These are phyloP conservation scores for Aspergillus tubingensis DNA, from an alignment of 2,329 filamentous ascomycete genomes.

Conservation along the genomic window DNA sequence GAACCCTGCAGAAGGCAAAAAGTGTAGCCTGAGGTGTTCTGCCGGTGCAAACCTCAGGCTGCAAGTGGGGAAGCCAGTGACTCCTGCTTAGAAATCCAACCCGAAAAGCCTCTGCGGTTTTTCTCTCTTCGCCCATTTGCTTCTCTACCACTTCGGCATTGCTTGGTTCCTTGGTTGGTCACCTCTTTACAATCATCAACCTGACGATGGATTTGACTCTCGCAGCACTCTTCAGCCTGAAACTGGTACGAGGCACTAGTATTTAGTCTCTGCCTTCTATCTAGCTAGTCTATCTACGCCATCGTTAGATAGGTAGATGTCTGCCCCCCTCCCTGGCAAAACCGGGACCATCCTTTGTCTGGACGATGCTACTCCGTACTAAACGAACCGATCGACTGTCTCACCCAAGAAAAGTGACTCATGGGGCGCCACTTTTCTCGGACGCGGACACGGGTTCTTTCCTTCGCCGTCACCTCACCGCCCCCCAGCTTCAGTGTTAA, in stretches of 20 bases:
- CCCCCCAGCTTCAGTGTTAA: not conserved
- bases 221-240: too few species aligned
- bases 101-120: not conserved
- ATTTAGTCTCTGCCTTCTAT: not conserved
- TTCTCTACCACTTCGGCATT: constrained; percentile 2
- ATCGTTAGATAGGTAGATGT: too few species aligned
- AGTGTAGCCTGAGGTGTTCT: too few species aligned
- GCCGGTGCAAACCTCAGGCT: not conserved
- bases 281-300: too few species aligned
- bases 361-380: too few species aligned
- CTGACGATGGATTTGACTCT: too few species aligned
- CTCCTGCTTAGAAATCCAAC: constrained; percentile 9
- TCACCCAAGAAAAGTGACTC: constrained; percentile 2
- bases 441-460: not conserved
- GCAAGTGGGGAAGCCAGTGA: not conserved
- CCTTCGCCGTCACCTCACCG: not conserved
- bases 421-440: constrained; percentile 2
- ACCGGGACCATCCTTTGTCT: too few species aligned
- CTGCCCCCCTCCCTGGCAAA: too few species aligned
- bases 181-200: too few species aligned
- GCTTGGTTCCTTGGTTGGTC: not conserved
- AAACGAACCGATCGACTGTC: too few species aligned
- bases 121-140: constrained; percentile 6
- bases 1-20: not conserved
- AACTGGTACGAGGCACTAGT: not conserved